phyloP scores from a whole-genome alignment of 768 basidiomycete species.

The Mycena capillaripes region DNA sequence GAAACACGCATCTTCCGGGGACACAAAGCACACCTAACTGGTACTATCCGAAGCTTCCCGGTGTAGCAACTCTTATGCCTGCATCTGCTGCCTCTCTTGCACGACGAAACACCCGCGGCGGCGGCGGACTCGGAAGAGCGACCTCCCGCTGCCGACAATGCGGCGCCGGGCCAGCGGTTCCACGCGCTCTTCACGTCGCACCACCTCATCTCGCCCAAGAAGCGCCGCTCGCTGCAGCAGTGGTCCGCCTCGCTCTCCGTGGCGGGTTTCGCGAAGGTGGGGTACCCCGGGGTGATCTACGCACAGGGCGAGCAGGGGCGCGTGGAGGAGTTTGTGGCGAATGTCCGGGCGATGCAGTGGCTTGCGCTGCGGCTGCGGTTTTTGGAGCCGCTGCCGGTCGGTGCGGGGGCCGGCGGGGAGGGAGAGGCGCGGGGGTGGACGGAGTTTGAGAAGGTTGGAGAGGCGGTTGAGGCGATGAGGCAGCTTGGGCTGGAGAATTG shows the following conservation, averaged over 20 bases:
- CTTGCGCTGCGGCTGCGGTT: slow-evolving; percentile 76
- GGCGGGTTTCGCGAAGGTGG: slow-evolving; percentile 79
- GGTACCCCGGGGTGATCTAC: slow-evolving; percentile 84
- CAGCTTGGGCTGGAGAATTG: slow-evolving; percentile 66
- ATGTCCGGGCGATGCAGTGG: slow-evolving; percentile 86
- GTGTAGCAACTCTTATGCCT: slow-evolving; percentile 71
- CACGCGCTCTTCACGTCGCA: slow-evolving; percentile 83
- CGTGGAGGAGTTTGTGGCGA: slow-evolving; percentile 74
- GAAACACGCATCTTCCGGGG: slow-evolving; percentile 26
- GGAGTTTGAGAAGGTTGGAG: slow-evolving; percentile 78
- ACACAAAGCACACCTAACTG: neutral
- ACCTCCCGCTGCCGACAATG: slow-evolving; percentile 15
- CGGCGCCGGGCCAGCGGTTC: slow-evolving; percentile 42
- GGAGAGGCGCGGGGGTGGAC: slow-evolving; percentile 55
- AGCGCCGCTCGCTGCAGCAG: slow-evolving; percentile 68
- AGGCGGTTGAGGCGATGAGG: slow-evolving; percentile 78
- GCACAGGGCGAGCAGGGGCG: slow-evolving; percentile 67
- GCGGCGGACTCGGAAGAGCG: neutral
- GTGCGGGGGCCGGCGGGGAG: neutral
- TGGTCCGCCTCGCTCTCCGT: slow-evolving; percentile 70
- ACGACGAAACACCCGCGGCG: slow-evolving; percentile 47
- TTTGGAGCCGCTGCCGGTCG: slow-evolving; percentile 57
- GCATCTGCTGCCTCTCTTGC: slow-evolving; percentile 70
- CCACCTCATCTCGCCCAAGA: slow-evolving; percentile 75
- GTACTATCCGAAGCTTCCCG: slow-evolving; percentile 62